These are phyloP conservation scores for Leptodermis oblonga DNA, from an alignment of 257 asterid genomes.

Conservation along the genomic window DNA sequence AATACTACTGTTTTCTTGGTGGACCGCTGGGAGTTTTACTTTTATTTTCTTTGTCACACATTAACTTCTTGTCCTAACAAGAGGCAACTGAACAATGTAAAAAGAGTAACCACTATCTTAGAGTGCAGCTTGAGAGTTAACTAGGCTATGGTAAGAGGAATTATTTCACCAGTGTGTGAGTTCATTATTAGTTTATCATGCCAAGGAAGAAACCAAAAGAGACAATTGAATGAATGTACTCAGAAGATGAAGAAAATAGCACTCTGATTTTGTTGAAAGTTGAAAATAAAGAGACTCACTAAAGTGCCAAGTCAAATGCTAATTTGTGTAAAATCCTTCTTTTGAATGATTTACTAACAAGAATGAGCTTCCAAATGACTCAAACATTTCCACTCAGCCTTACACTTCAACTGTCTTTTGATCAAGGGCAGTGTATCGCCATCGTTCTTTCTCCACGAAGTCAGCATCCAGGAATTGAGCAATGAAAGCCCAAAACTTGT, in stretches of 20 bases:
- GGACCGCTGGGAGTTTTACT: neutral
- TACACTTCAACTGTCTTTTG: slow-evolving; percentile 72
- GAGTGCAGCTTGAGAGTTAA: no score
- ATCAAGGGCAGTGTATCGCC: slow-evolving; percentile 88
- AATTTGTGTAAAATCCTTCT: neutral
- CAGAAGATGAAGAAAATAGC: neutral
- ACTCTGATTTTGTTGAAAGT: neutral
- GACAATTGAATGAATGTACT: no score
- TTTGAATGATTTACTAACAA: neutral
- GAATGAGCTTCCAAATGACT: neutral
- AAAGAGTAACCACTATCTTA: neutral
- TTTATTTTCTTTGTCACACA: neutral
- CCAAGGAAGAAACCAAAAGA: no score
- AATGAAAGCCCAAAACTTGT: slow-evolving; percentile 75
- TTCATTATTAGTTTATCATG: no score
- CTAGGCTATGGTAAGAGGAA: no score
- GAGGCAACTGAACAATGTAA: neutral
- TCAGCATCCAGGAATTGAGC: slow-evolving; percentile 91
- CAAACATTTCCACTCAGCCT: neutral
- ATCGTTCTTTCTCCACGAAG: slow-evolving; percentile 86
- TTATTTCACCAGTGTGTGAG: no score
- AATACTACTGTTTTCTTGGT: neutral
- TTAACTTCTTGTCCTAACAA: neutral
- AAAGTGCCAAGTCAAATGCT: slow-evolving; percentile 3
- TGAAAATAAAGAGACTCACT: neutral